Conservation (phyloP, 768 basidiomycete genomes). For the Lactarius quietus region DNA sequence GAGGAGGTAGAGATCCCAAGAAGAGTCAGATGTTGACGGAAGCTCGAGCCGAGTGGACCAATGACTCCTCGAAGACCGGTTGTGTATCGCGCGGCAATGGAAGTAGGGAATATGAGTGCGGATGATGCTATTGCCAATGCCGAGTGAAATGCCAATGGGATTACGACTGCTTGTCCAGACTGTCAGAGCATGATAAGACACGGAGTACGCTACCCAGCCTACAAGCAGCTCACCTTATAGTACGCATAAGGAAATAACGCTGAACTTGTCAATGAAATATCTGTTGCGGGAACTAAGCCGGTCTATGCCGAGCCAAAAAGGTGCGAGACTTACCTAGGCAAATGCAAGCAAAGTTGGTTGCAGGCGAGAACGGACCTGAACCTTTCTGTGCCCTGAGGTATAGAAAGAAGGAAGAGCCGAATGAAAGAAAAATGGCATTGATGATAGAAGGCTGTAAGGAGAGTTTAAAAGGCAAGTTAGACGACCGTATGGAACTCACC, state of each 20-base stretch:
- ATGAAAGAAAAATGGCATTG: constrained; percentile 57
- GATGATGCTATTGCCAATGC: constrained; percentile 51
- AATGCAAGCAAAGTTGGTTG: constrained; percentile 57
- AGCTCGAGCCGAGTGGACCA: constrained; percentile 43
- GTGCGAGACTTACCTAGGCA: constrained; percentile 44
- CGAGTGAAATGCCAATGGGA: constrained; percentile 60
- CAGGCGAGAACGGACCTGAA: constrained; percentile 59
- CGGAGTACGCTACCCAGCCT: not conserved
- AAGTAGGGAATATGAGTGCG: constrained; percentile 56
- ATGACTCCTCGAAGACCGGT: constrained; percentile 46
- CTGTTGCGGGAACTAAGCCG: constrained; percentile 34
- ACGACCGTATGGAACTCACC: constrained; percentile 32
- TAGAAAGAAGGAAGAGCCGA: constrained; percentile 54
- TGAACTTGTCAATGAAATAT: constrained; percentile 55
- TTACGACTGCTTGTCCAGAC: constrained; percentile 48
- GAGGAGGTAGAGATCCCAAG: constrained; percentile 44
- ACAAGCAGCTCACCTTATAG: constrained; percentile 41
- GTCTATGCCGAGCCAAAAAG: not conserved
- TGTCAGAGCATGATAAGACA: constrained; percentile 28
- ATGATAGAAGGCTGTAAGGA: constrained; percentile 51
- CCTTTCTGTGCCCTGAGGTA: constrained; percentile 58
- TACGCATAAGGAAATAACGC: constrained; percentile 62
- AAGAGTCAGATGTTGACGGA: constrained; percentile 45
- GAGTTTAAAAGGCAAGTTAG: constrained; percentile 27
- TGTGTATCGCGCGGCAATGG: constrained; percentile 59